Evolutionary conservation across 768 basidiomycete genomes (phyloP).

Genomic region (Collybia nuda): DNA sequence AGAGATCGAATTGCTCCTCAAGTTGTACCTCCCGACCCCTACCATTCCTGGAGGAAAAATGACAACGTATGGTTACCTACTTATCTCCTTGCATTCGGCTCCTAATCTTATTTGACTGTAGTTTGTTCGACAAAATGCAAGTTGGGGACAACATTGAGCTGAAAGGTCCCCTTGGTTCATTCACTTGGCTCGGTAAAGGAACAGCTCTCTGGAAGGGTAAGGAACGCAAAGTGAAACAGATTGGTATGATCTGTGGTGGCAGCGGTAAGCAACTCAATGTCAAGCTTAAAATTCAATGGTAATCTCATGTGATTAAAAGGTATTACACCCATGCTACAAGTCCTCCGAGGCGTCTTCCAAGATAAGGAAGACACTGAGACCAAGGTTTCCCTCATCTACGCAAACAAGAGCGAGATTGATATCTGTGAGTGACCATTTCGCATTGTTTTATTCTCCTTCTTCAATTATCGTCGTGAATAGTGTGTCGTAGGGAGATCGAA

Average conservation of each 20-base stretch:
- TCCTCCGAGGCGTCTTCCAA: constrained; percentile 44
- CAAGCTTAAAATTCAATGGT: not conserved
- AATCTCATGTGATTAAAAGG: not conserved
- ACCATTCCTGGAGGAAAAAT: not conserved
- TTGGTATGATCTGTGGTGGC: constrained; percentile 60
- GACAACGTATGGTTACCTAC: not conserved
- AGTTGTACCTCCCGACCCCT: constrained; percentile 13
- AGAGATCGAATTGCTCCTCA: constrained; percentile 53
- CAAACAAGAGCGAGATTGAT: constrained; percentile 47
- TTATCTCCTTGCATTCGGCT: too few relatives aligned
- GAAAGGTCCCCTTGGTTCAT: constrained; percentile 61
- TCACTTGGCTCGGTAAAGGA: constrained; percentile 48
- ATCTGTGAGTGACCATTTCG: constrained; percentile 23
- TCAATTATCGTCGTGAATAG: not conserved
- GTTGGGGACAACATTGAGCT: constrained; percentile 52
- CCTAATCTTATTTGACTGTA: too few relatives aligned
- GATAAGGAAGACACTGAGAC: constrained; percentile 36
- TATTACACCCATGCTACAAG: constrained; percentile 60
- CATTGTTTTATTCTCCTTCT: not conserved
- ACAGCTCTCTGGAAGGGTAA: constrained; percentile 34
- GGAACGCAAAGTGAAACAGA: constrained; percentile 29
- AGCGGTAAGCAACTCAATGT: constrained; percentile 32
- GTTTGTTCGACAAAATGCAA: constrained; percentile 34
- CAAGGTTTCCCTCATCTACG: constrained; percentile 45
- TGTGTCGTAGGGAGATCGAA: constrained; percentile 50